phyloP scores from a whole-genome alignment of 2,329 filamentous ascomycete genomes.

The Botrytis deweyae region DNA sequence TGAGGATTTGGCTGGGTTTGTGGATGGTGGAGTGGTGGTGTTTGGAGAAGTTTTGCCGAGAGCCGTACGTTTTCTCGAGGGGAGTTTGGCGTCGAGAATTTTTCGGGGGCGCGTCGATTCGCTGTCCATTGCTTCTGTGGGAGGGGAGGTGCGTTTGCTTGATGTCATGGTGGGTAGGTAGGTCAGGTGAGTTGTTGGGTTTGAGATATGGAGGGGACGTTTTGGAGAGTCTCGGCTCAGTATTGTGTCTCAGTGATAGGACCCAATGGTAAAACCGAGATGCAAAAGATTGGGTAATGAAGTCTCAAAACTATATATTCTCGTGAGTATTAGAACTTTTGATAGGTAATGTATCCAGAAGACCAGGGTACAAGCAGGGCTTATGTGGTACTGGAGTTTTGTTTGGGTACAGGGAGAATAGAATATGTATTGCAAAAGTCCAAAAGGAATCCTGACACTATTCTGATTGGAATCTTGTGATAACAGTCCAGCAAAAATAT shows the following conservation, averaged over 20 bases:
- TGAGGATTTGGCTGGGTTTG: neutral
- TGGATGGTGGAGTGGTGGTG: neutral
- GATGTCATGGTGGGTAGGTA: slow-evolving; percentile 13
- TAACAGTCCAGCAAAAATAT: neutral
- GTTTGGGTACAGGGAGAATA: neutral
- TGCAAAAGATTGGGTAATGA: neutral
- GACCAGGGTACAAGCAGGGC: neutral
- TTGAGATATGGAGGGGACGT: neutral
- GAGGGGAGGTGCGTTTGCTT: neutral
- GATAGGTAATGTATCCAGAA: slow-evolving; percentile 4
- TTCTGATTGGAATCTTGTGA: neutral
- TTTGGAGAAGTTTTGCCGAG: slow-evolving; percentile 5
- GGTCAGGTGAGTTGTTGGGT: neutral
- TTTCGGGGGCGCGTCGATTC: slow-evolving; percentile 3
- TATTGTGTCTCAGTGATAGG: neutral
- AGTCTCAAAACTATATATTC: slow-evolving; percentile 5
- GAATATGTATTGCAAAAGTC: neutral
- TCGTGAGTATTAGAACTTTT: neutral
- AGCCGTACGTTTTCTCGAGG: slow-evolving; percentile 2
- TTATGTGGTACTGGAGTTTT: neutral
- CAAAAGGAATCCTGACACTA: neutral
- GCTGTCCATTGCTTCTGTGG: slow-evolving; percentile 7
- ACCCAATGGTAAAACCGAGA: neutral
- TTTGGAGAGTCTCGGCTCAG: neutral
- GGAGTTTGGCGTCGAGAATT: slow-evolving; percentile 7